A percentile compares a stretch with the other conserved stretches of the same genome.
Evolutionary conservation across 2,329 filamentous ascomycete genomes (phyloP).

Genomic region (Pyricularia sp.): DNA sequence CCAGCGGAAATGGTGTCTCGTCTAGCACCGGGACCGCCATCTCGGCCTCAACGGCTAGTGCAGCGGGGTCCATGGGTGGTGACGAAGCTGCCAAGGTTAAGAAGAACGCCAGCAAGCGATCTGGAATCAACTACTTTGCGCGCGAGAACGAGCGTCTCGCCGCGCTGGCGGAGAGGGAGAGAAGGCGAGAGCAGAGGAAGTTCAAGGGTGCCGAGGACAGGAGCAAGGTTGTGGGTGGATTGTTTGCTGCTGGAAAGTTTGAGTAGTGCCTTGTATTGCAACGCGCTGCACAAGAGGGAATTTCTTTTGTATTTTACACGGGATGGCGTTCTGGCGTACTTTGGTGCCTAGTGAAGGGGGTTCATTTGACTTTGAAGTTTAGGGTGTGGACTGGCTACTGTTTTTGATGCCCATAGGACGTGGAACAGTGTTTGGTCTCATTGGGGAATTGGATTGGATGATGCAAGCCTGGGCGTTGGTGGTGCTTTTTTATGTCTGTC

Average conservation of each 20-base stretch:
- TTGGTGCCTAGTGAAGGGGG: neutral
- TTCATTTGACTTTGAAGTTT: neutral
- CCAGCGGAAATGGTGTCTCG: constrained; percentile 19
- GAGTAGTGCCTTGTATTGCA: constrained; percentile 19
- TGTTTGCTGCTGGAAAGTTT: constrained; percentile 45
- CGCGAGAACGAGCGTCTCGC: constrained; percentile 44
- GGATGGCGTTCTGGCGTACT: neutral
- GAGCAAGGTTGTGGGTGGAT: constrained; percentile 40
- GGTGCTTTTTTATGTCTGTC: neutral
- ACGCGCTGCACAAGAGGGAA: too few species aligned
- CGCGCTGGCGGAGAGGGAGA: constrained; percentile 41
- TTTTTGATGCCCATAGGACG: neutral
- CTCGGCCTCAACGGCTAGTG: neutral
- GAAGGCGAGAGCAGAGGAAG: constrained; percentile 44
- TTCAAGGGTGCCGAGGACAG: constrained; percentile 43
- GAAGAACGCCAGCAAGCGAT: constrained; percentile 46
- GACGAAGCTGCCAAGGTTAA: constrained; percentile 21
- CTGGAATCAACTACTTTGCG: constrained; percentile 47
- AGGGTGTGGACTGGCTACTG: neutral
- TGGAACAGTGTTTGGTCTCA: too few species aligned
- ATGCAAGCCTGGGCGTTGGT: neutral
- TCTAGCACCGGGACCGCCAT: constrained; percentile 10
- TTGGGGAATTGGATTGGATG: too few species aligned
- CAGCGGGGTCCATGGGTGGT: constrained; percentile 9
- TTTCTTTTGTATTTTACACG: neutral